phyloP scores from a whole-genome alignment of 495 filamentous ascomycete species.

The Tuber microsphaerosporum region DNA sequence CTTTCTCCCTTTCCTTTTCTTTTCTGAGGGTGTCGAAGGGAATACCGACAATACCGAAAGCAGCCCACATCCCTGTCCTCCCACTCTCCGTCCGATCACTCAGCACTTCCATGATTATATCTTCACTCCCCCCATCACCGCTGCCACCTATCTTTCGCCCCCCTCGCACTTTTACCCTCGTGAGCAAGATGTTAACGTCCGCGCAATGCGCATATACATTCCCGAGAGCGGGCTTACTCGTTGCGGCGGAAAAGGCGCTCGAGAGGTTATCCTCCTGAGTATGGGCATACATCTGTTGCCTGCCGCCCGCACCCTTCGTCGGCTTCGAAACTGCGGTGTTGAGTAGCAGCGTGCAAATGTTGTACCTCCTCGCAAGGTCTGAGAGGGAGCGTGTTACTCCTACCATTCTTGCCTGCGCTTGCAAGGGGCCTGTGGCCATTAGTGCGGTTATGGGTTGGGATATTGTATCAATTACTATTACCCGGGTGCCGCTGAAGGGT shows the following conservation, averaged over 20 bases:
- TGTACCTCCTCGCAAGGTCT: not conserved
- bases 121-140: not conserved
- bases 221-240: constrained; percentile 26
- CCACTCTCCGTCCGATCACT: constrained; percentile 25
- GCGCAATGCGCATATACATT: constrained; percentile 28
- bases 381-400: constrained; percentile 5
- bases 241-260: constrained; percentile 14
- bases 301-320: not conserved
- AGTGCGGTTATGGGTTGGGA: constrained; percentile 15
- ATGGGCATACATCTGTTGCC: not conserved
- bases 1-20: not conserved
- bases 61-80: constrained; percentile 20
- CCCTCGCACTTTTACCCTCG: not conserved
- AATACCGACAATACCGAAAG: constrained; percentile 24
- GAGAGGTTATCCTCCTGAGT: constrained; percentile 15
- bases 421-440: constrained; percentile 3
- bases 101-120: constrained; percentile 25
- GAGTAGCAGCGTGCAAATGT: not conserved
- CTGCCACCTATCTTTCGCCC: not conserved
- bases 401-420: constrained; percentile 26
- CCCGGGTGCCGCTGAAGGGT: constrained; percentile 8
- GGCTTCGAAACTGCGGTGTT: constrained; percentile 1
- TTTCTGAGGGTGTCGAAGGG: not conserved
- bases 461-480: constrained; percentile 35
- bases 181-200: constrained; percentile 27